These are phyloP conservation scores for Globisporangium okanoganense DNA, from an alignment of 352 stramenopile species.

Conservation along the genomic window DNA sequence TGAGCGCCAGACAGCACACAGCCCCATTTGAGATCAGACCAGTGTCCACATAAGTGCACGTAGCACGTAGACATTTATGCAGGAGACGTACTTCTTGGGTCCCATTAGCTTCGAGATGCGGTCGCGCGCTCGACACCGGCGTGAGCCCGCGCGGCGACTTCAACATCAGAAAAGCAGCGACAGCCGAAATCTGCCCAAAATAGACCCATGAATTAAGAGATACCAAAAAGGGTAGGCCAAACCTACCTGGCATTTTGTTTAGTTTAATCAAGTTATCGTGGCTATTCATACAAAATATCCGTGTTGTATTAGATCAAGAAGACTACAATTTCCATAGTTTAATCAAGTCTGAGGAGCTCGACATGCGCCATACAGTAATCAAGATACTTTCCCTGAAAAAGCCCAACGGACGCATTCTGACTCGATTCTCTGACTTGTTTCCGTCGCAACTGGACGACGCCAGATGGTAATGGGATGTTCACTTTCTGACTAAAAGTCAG, in stretches of 20 bases:
- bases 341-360: not conserved
- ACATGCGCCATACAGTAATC: not conserved
- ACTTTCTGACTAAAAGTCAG: not conserved
- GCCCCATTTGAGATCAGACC: no score
- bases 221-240: not conserved
- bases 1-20: not conserved
- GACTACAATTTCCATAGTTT: not conserved
- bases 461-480: not conserved
- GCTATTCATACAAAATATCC: not conserved
- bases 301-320: not conserved
- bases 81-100: constrained; percentile 31
- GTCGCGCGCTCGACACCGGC: not conserved
- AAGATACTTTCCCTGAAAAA: not conserved
- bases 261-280: not conserved
- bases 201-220: not conserved
- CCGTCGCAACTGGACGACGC: not conserved
- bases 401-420: not conserved
- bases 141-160: not conserved
- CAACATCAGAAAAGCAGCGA: not conserved
- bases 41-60: no score
- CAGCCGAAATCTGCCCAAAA: constrained; percentile 3
- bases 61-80: not conserved
- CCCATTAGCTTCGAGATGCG: constrained; percentile 25
- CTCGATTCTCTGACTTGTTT: constrained; percentile 5
- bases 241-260: not conserved